Percentiles rank a stretch among this genome's conserved stretches.
Conservation (phyloP, 176 grass and related monocot genomes). For the Triticum turgidum region DNA sequence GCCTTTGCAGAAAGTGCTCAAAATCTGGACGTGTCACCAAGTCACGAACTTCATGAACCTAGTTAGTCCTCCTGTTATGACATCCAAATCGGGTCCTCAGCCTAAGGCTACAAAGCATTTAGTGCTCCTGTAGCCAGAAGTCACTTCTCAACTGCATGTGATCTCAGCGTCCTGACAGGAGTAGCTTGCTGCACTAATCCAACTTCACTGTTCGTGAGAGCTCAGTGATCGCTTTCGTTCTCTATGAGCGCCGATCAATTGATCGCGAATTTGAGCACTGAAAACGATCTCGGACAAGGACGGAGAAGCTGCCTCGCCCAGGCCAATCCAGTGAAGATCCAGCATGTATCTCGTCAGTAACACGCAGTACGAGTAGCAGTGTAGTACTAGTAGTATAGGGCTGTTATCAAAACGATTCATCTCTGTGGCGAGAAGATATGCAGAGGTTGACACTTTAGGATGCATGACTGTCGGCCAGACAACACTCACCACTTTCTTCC, state of each 20-base stretch:
- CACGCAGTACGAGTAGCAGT: background rate
- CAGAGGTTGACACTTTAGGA: background rate
- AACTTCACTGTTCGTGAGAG: background rate
- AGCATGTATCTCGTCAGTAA: background rate
- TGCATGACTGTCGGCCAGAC: background rate
- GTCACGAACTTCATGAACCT: conserved; percentile 4
- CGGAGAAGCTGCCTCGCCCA: background rate
- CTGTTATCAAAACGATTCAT: background rate
- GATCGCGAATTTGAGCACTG: background rate
- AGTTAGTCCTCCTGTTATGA: background rate
- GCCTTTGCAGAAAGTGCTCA: background rate
- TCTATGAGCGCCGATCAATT: background rate
- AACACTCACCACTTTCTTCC: background rate
- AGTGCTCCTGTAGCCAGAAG: background rate
- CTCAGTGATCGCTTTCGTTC: background rate
- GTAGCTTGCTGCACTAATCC: background rate
- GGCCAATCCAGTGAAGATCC: background rate
- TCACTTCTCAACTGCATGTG: conserved; percentile 9
- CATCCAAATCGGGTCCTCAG: background rate
- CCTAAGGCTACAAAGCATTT: background rate
- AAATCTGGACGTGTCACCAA: background rate
- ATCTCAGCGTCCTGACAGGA: background rate
- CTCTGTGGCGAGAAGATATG: background rate
- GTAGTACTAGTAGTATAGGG: background rate
- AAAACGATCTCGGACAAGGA: background rate